These are phyloP conservation scores for Phoenix roebelenii DNA, from an alignment of 176 grass and related monocot genomes.

Conservation along the genomic window DNA sequence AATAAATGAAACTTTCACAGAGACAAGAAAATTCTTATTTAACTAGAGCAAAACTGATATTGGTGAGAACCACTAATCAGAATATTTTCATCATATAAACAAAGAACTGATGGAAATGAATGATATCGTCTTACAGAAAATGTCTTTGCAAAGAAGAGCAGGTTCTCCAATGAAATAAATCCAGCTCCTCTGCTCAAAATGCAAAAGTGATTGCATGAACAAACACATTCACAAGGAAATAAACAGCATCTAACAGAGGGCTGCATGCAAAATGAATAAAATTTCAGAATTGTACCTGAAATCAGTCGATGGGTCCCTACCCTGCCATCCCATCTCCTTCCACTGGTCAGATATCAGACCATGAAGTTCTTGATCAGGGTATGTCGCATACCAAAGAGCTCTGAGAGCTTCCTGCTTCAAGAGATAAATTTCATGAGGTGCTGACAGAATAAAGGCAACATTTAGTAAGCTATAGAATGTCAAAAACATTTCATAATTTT, in stretches of 20 bases:
- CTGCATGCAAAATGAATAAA: background rate
- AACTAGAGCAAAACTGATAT: no score
- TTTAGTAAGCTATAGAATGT: background rate
- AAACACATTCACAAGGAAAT: background rate
- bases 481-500: no score
- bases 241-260: background rate
- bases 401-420: slow-evolving; percentile 10
- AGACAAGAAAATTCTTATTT: background rate
- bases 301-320: slow-evolving; percentile 5
- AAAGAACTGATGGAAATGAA: background rate
- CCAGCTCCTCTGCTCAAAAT: slow-evolving; percentile 51
- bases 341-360: slow-evolving; percentile 10
- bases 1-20: background rate
- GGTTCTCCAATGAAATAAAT: slow-evolving; percentile 96
- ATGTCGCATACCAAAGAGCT: slow-evolving; percentile 4
- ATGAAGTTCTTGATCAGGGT: background rate
- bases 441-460: background rate
- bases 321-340: slow-evolving; percentile 17
- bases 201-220: background rate
- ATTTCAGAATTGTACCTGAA: slow-evolving; percentile 7
- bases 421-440: background rate
- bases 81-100: background rate
- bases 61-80: no score
- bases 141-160: slow-evolving; percentile 91
- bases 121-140: slow-evolving; percentile 66